Evolutionary conservation across 495 filamentous ascomycete genomes (phyloP).

Genomic region (Chaetomium cochliodes): DNA sequence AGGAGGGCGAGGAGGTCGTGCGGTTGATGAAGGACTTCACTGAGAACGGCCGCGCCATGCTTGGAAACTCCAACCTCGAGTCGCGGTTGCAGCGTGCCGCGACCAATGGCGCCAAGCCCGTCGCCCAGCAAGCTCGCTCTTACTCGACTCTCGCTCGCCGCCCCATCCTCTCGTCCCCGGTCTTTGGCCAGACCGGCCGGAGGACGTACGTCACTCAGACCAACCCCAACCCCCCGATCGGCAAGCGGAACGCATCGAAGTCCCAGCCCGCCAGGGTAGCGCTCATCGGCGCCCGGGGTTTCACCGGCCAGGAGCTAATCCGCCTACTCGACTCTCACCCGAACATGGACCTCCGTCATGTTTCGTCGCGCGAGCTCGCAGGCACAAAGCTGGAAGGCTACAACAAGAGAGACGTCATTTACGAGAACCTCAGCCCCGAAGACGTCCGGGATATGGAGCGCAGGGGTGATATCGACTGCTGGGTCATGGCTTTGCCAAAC

Average conservation of each 20-base stretch:
- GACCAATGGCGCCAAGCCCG: conserved; percentile 47
- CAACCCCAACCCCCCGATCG: conserved; percentile 97
- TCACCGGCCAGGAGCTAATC: conserved; percentile 93
- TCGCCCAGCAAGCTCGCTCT: conserved; percentile 59
- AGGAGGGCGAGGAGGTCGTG: conserved; percentile 79
- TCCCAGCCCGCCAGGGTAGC: conserved; percentile 77
- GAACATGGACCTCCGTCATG: conserved; percentile 89
- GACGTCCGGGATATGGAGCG: conserved; percentile 89
- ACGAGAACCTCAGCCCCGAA: conserved; percentile 86
- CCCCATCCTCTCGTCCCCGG: conserved; percentile 27
- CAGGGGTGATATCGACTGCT: conserved; percentile 91
- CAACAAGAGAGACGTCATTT: conserved; percentile 86
- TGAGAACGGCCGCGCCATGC: conserved; percentile 79
- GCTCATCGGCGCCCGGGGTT: conserved; percentile 92
- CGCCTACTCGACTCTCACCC: conserved; percentile 85
- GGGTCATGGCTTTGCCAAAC: conserved; percentile 97
- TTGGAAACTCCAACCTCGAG: conserved; percentile 88
- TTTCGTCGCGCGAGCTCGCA: conserved; percentile 90
- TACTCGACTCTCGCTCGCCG: conserved; percentile 60
- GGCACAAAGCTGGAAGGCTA: conserved; percentile 91
- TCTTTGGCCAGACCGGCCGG: conserved; percentile 36
- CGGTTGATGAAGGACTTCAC: conserved; percentile 86
- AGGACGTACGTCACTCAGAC: conserved; percentile 68
- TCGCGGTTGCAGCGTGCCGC: conserved; percentile 77
- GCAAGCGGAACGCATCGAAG: conserved; percentile 86